phyloP scores from a whole-genome alignment of 1,284 basidiomycete genomes.

The Marasmius sp. region DNA sequence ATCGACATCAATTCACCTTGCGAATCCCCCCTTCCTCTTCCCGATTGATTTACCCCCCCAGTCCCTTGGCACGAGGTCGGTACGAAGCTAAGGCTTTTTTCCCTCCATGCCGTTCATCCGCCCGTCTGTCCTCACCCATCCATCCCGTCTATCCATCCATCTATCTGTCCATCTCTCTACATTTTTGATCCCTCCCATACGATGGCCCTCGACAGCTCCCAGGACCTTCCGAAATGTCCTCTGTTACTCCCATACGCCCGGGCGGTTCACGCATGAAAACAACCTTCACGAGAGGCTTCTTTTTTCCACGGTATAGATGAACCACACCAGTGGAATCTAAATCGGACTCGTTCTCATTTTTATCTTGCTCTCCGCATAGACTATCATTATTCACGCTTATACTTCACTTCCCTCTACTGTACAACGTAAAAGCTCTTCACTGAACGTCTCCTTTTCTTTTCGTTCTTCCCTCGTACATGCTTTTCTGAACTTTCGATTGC shows the following conservation, averaged over 20 bases:
- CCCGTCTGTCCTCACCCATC: neutral
- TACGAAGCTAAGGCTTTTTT: neutral
- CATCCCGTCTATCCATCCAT: neutral
- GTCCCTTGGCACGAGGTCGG: neutral
- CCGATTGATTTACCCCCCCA: neutral
- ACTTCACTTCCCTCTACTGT: neutral
- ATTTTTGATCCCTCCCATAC: neutral
- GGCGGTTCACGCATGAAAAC: too few species aligned
- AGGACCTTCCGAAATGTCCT: neutral
- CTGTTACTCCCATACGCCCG: too few species aligned
- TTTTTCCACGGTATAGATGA: neutral
- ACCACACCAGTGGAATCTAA: too few species aligned
- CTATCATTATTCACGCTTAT: neutral
- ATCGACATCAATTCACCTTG: too few species aligned
- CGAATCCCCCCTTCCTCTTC: neutral
- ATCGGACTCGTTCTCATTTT: neutral
- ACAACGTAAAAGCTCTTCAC: neutral
- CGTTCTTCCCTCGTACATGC: neutral
- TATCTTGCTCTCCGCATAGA: neutral
- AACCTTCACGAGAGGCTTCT: neutral
- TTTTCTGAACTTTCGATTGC: neutral
- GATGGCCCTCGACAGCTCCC: neutral
- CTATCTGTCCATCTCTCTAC: neutral
- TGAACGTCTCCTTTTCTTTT: neutral
- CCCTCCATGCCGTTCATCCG: neutral